These are phyloP conservation scores for Verticillium alfalfae DNA, from an alignment of 2,329 filamentous ascomycete species.

Conservation along the genomic window DNA sequence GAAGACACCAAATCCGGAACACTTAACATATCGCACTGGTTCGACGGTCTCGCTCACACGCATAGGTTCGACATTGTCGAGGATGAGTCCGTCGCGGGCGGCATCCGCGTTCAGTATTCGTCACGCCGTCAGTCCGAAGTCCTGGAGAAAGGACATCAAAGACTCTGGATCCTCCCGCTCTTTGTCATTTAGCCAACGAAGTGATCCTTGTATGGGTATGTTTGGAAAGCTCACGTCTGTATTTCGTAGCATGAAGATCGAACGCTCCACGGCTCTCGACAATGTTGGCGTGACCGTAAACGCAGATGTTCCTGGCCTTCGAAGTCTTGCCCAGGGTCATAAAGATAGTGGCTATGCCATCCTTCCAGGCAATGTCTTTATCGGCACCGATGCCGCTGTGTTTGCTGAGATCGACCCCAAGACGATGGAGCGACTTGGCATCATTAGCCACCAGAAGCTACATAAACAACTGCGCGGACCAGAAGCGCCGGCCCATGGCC, in stretches of 20 bases:
- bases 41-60: constrained; percentile 67
- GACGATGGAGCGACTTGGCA: constrained; percentile 66
- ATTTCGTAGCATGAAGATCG: constrained; percentile 36
- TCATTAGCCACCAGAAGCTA: constrained; percentile 52
- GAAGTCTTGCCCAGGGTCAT: constrained; percentile 10
- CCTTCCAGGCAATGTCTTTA: constrained; percentile 41
- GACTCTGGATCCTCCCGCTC: constrained; percentile 50
- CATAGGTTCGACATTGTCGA: constrained; percentile 67
- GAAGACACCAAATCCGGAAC: constrained; percentile 51
- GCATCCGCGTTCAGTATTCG: constrained; percentile 57
- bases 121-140: constrained; percentile 64
- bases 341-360: constrained; percentile 9
- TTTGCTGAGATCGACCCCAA: constrained; percentile 61
- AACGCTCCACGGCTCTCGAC: neutral
- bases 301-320: constrained; percentile 56
- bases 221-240: constrained; percentile 66
- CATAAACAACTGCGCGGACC: constrained; percentile 65
- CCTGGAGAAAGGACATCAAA: constrained; percentile 54
- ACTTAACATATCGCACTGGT: constrained; percentile 68
- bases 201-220: constrained; percentile 68
- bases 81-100: constrained; percentile 15
- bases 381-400: constrained; percentile 50
- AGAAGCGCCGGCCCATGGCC: constrained; percentile 65
- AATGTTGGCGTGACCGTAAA: constrained; percentile 65
- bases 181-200: constrained; percentile 64